phyloP scores from a whole-genome alignment of 164 flowering plant genomes.

The Cinnamomum micranthum region DNA sequence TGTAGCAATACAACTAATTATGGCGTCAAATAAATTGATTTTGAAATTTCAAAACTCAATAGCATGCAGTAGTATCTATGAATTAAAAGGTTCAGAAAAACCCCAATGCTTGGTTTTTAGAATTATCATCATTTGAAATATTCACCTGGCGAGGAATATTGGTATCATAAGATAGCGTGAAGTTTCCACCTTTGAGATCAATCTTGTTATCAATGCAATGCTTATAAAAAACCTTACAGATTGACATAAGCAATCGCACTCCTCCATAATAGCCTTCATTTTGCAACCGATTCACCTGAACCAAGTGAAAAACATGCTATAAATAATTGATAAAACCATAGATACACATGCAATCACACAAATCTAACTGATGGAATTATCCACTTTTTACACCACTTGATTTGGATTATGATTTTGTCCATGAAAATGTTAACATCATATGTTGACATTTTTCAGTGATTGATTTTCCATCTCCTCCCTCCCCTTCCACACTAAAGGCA shows the following conservation, averaged over 20 bases:
- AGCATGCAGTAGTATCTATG: background rate
- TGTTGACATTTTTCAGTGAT: too few relatives aligned
- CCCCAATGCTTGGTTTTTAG: background rate
- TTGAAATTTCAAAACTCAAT: background rate
- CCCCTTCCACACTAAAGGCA: too few relatives aligned
- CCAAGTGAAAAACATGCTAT: background rate
- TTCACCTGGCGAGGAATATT: slow-evolving; percentile 94
- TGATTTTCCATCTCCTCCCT: too few relatives aligned
- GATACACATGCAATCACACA: background rate
- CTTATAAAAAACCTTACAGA: slow-evolving; percentile 65
- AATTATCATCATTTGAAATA: background rate
- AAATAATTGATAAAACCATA: background rate
- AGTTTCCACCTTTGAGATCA: slow-evolving; percentile 49
- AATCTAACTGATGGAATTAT: background rate
- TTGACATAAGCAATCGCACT: slow-evolving; percentile 86
- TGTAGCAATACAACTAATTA: background rate
- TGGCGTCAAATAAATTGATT: background rate
- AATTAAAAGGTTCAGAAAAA: background rate
- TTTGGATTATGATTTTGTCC: background rate
- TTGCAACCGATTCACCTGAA: slow-evolving; percentile 63
- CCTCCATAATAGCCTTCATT: slow-evolving; percentile 98
- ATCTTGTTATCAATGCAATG: slow-evolving; percentile 70
- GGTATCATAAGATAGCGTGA: slow-evolving; percentile 87
- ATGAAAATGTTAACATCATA: background rate
- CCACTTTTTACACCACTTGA: background rate